Evolutionary conservation across 495 filamentous ascomycete genomes (phyloP).

Genomic region (Lindgomyces ingoldianus): DNA sequence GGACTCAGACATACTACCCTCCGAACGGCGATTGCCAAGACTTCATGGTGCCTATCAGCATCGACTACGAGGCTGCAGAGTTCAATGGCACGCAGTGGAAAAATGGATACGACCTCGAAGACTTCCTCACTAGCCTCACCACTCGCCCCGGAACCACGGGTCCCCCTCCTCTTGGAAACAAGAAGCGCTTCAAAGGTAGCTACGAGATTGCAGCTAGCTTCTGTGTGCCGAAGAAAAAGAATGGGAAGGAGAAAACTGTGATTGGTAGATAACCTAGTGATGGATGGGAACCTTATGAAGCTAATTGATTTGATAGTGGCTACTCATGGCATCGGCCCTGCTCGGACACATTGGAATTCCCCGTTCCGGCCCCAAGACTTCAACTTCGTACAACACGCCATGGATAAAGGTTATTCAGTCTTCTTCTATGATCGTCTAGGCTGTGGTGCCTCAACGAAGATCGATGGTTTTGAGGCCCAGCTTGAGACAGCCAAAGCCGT

Average conservation of each 20-base stretch:
- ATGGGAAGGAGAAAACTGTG: conserved; percentile 32
- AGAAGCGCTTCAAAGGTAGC: conserved; percentile 16
- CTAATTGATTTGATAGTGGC: too few relatives aligned
- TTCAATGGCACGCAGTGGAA: conserved; percentile 29
- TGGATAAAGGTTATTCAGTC: conserved; percentile 31
- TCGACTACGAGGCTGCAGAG: conserved; percentile 21
- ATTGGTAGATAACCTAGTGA: too few relatives aligned
- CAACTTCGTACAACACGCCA: conserved; percentile 35
- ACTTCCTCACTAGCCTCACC: conserved; percentile 18
- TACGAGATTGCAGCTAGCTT: conserved; percentile 37
- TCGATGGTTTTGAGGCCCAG: conserved; percentile 17
- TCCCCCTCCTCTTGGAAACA: conserved; percentile 7
- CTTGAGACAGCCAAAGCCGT: conserved; percentile 31
- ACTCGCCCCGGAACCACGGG: conserved; percentile 16
- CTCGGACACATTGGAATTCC: conserved; percentile 35
- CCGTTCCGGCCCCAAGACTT: conserved; percentile 32
- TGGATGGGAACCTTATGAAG: too few relatives aligned
- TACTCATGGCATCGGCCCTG: conserved; percentile 36
- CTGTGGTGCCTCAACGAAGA: conserved; percentile 30
- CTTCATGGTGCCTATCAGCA: conserved; percentile 26
- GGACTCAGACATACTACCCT: conserved; percentile 30
- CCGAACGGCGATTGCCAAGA: conserved; percentile 25
- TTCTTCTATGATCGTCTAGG: conserved; percentile 38
- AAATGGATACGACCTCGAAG: conserved; percentile 22
- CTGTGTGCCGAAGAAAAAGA: conserved; percentile 32